These are phyloP conservation scores for Clitopilus hobsonii DNA, from an alignment of 768 basidiomycete species.

Conservation along the genomic window DNA sequence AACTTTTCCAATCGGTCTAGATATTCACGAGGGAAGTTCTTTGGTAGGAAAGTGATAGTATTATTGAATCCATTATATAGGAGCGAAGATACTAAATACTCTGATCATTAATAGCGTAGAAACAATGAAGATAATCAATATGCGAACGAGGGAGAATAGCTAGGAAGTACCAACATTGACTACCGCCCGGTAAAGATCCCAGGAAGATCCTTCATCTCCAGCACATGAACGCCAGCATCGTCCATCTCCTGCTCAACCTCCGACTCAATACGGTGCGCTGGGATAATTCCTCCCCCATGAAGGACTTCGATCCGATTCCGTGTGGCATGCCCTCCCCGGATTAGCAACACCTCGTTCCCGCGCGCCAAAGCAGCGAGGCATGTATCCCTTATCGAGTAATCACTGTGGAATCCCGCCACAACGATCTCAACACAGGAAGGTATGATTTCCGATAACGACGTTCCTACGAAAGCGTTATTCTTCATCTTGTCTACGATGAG, in stretches of 20 bases:
- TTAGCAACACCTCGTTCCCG: constrained; percentile 63
- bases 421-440: constrained; percentile 55
- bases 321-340: constrained; percentile 63
- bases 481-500: constrained; percentile 60
- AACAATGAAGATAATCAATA: background rate
- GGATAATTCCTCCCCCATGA: constrained; percentile 50
- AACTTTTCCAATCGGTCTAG: too few relatives aligned
- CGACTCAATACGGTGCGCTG: constrained; percentile 45
- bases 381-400: constrained; percentile 57
- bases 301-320: constrained; percentile 61
- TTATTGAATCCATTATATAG: background rate
- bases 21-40: too few relatives aligned
- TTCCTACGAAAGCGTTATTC: constrained; percentile 68
- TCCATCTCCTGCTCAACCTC: constrained; percentile 66
- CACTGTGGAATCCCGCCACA: constrained; percentile 64
- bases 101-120: background rate
- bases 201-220: constrained; percentile 64
- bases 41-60: too few relatives aligned
- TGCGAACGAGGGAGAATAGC: background rate
- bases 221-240: constrained; percentile 58
- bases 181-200: constrained; percentile 56
- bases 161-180: background rate
- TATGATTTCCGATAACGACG: constrained; percentile 44
- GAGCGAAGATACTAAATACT: background rate
- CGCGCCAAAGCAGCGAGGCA: constrained; percentile 56